Conservation (phyloP, 2,329 filamentous ascomycete genomes). For the Phyllosticta ampelicida region DNA sequence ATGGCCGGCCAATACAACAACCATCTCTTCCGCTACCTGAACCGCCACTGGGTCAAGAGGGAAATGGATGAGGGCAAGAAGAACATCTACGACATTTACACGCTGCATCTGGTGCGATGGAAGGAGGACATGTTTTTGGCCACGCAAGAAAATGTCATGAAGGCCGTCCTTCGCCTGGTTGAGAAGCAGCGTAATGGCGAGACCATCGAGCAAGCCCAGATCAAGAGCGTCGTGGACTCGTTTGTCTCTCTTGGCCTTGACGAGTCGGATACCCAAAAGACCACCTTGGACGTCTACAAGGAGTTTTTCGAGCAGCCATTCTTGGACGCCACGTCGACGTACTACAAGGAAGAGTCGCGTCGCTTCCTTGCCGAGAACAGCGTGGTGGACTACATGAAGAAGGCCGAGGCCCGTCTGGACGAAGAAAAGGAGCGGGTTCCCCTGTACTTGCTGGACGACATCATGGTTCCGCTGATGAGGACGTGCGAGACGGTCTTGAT, state of each 20-base stretch:
- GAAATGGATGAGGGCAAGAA: conserved; percentile 99
- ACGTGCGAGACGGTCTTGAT: conserved; percentile 85
- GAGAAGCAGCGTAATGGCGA: conserved; percentile 96
- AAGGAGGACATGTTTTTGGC: conserved; percentile 78
- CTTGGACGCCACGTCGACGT: conserved; percentile 68
- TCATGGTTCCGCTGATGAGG: conserved; percentile 71
- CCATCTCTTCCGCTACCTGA: conserved; percentile 90
- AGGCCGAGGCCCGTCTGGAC: conserved; percentile 77
- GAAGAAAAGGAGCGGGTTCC: conserved; percentile 92
- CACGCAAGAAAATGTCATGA: conserved; percentile 85
- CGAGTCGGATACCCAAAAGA: conserved; percentile 84
- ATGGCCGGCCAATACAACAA: conserved; percentile 95
- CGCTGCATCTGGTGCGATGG: conserved; percentile 91
- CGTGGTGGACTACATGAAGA: conserved; percentile 99
- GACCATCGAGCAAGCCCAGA: conserved; percentile 93
- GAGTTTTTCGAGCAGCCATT: conserved; percentile 89
- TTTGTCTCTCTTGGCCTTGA: conserved; percentile 91
- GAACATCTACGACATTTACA: conserved; percentile 96
- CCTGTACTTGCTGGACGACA: conserved; percentile 85
- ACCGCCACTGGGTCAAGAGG: conserved; percentile 96
- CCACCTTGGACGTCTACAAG: conserved; percentile 89
- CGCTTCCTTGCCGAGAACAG: conserved; percentile 94
- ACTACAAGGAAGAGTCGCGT: conserved; percentile 87
- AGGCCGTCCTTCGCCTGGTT: conserved; percentile 83
- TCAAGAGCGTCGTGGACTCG: conserved; percentile 93